Base-by-base conservation (phyloP, 768 basidiomycete genomes). In the Collybia mongolica region DNA sequence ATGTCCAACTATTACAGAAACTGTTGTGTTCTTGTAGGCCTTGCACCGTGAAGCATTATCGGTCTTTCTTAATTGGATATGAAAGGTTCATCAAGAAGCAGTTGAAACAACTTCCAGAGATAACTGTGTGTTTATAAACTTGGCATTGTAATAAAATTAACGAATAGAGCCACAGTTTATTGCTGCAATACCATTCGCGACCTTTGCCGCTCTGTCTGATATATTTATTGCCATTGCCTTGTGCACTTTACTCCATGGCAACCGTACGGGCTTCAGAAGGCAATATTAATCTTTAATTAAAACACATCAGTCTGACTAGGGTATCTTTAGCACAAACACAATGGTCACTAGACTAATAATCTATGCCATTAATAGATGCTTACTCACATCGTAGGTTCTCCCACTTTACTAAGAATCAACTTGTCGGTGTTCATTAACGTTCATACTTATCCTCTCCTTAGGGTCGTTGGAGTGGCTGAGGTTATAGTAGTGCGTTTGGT, bases 331-430 rank as follows among this genome's bases (percentile, higher is more conserved):
- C 23, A 76, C 77, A 1, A 72, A 76, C 43, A 65, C 60, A 1
- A 49, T 78, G 14, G 61, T 79, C 12, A 72, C 71, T 12, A 67
- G 61, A 2, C 60, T 79, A 19, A 79, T 78, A 3, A 58, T 79
- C 23, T 79, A 74, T 54, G 73, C 77, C 5, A 74, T 79, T 52
- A 78, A 78, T 52, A 75, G 76, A 6, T 78, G 76, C 48, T 51
- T 79, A 11, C 57, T 79, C 29, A 78, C 77, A 28, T 73, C 74
- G 76, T 78, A 52, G 44, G 75, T 63, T 3, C n/a, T 1, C 32
- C 9, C n/a, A 26, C 44, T 29, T 1, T 22, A 37, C 15, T 2
- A 22, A 11, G 29, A 26, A 26, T 26, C 43, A 5, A 3, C 17
- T 6, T 19, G 18, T 22, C 42, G n/a, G n/a, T n/a, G n/a, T n/a